Evolutionary conservation across 139 green algal genomes (phyloP).

Genomic region (Tetradesmus obliquus): DNA sequence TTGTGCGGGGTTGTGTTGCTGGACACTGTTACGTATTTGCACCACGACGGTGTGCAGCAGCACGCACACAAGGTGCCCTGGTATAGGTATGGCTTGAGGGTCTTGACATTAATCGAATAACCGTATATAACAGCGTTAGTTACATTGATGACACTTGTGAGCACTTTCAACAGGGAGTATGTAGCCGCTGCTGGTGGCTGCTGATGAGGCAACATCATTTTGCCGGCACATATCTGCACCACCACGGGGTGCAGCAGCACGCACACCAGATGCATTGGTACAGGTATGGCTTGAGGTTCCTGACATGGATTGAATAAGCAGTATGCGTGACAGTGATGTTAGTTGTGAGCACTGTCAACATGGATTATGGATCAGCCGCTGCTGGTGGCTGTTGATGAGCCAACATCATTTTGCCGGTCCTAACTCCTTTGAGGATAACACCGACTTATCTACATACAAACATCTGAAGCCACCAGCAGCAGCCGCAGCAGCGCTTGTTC

Average conservation of each 20-base stretch:
- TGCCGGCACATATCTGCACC: constrained; percentile 95
- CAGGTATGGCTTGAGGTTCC: constrained; percentile 11
- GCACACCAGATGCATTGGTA: constrained; percentile 93
- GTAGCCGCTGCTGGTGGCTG: too few relatives aligned
- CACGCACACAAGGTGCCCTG: constrained; percentile 86
- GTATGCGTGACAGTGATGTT: too few relatives aligned
- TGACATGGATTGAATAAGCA: too few relatives aligned
- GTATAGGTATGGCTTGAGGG: constrained; percentile 66
- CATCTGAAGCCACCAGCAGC: neutral
- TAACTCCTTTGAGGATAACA: neutral
- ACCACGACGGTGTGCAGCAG: constrained; percentile 85
- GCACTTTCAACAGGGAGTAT: too few relatives aligned
- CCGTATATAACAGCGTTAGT: too few relatives aligned
- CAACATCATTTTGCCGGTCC: neutral
- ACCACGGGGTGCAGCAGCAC: constrained; percentile 77
- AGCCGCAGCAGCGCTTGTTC: too few relatives aligned
- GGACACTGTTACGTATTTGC: constrained; percentile 96
- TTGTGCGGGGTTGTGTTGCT: constrained; percentile 86
- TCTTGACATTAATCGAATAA: too few relatives aligned
- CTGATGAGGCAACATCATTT: too few relatives aligned
- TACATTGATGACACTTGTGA: too few relatives aligned
- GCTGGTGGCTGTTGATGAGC: neutral
- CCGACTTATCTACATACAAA: neutral
- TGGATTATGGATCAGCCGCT: too few relatives aligned
- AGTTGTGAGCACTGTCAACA: too few relatives aligned